Base-by-base conservation (phyloP, 2,329 filamentous ascomycete species). In the Fusarium sp. region DNA sequence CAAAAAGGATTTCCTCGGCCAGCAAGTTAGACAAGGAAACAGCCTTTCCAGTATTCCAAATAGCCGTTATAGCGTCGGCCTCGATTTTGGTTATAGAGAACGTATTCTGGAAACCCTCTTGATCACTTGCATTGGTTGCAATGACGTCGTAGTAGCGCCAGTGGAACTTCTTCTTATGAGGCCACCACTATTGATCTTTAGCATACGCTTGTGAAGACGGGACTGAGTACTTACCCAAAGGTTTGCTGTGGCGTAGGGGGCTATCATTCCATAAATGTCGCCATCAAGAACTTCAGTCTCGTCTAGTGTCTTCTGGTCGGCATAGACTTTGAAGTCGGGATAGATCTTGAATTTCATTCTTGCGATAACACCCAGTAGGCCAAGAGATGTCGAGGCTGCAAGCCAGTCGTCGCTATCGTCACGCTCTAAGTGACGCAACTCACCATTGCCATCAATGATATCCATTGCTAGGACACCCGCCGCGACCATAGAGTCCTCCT, bases 341-440 rank as follows among this genome's bases (percentile, higher is more conserved):
- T 60, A 60, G n/a, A 60, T 30, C 23, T 60, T 60, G 9, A 60
- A 60, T 3, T 60, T 58, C 30, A 60, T 60, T 4, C 53, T 58
- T 1, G 58, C 53, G 4, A 60, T 60, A 2, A 60, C 34, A 18
- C 57, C 57, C 0, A 60, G 1, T 0, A 60, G 41, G 0, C 57
- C 57, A 6, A 60, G 9, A 1, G 57, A 60, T 0, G 53, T 60
- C 2, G 53, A 60, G 1, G 57, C 41, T 10, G 57, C 53, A 2
- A 60, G 5, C 57, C 53, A 60, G 4, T 58, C 53, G 7, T 60
- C 53, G 3, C 53, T 58, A 12, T 50, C 53, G 0, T 41, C 34
- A 11, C 41, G 53, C 30, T 60, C 53, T 1, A 60, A 7, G 0
- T 60, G 57, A 7, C 53, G 9, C 2, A 60, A 8, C 8, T 58